Conservation (phyloP, 2,329 filamentous ascomycete genomes). For the Neopestalotiopsis sp. region DNA sequence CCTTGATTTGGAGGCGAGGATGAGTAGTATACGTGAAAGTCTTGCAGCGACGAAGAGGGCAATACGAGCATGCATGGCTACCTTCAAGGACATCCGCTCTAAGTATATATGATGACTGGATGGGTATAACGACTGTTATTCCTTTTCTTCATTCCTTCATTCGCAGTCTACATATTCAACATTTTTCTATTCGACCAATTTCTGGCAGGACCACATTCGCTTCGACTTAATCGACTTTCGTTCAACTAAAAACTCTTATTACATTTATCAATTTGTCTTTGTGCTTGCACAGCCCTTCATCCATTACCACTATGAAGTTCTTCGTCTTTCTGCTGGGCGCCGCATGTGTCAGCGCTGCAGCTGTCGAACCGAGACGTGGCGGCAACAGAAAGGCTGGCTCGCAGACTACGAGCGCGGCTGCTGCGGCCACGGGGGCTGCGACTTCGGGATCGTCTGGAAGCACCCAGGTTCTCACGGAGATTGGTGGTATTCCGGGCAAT, state of each 20-base stretch:
- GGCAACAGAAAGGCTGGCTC: not conserved
- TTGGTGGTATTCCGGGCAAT: conserved; percentile 40
- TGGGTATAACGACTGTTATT: not conserved
- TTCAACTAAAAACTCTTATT: not conserved
- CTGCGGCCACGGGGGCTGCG: not conserved
- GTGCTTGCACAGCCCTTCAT: not conserved
- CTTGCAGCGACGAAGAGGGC: not conserved
- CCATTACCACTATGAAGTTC: conserved; percentile 9
- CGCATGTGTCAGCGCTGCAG: conserved; percentile 6
- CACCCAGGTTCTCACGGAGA: conserved; percentile 40
- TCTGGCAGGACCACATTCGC: conserved; percentile 10
- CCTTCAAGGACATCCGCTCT: not conserved
- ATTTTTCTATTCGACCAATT: not conserved
- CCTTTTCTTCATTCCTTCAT: not conserved
- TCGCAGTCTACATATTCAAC: not conserved
- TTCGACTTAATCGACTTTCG: not conserved
- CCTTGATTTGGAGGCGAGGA: not conserved
- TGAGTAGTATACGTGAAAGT: not conserved
- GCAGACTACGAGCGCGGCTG: not conserved
- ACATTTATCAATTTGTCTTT: no score
- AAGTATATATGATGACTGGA: not conserved
- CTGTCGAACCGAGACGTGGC: not conserved
- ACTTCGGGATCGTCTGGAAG: not conserved
- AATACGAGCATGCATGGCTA: not conserved
- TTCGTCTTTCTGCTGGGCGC: not conserved